These are phyloP conservation scores for Pichia phayaonensis DNA, from an alignment of 805 yeast species.

Conservation along the genomic window DNA sequence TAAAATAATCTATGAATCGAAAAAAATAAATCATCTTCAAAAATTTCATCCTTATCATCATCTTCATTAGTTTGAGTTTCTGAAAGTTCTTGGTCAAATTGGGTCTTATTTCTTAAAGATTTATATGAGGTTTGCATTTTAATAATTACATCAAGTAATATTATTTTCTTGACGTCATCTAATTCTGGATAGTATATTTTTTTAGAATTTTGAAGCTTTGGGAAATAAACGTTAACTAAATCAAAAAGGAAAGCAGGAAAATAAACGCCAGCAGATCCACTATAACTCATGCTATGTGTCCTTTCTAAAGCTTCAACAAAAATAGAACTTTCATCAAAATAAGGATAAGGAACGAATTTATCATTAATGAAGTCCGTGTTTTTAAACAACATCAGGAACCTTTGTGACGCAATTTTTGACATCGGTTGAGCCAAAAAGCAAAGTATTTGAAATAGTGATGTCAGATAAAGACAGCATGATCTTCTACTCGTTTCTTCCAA, in stretches of 20 bases:
- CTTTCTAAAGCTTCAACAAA: constrained; percentile 1
- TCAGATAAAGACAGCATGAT: constrained; percentile 3
- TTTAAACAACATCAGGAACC: constrained; percentile 12
- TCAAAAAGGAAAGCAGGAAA: constrained; percentile 14
- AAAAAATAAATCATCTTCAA: constrained; percentile 13
- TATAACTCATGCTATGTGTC: not conserved
- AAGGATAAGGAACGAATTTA: constrained; percentile 1
- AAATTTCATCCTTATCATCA: not conserved
- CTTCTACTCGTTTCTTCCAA: constrained; percentile 6
- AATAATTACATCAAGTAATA: not conserved
- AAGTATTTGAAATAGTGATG: constrained; percentile 10
- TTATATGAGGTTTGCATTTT: constrained; percentile 1
- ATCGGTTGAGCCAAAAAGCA: constrained; percentile 14
- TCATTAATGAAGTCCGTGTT: constrained; percentile 8
- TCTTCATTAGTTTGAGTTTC: too few relatives aligned
- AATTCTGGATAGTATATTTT: not conserved
- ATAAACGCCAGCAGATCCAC: constrained; percentile 6
- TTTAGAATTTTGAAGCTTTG: not conserved
- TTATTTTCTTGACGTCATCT: not conserved
- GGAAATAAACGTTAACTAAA: constrained; percentile 3
- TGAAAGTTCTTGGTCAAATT: not conserved
- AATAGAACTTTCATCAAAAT: constrained; percentile 1
- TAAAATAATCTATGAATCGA: constrained; percentile 13
- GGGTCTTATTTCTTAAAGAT: constrained; percentile 2
- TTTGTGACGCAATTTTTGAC: constrained; percentile 12